Conservation (phyloP, 208 protist genomes). For the Kentomonas sorsogonicus region DNA sequence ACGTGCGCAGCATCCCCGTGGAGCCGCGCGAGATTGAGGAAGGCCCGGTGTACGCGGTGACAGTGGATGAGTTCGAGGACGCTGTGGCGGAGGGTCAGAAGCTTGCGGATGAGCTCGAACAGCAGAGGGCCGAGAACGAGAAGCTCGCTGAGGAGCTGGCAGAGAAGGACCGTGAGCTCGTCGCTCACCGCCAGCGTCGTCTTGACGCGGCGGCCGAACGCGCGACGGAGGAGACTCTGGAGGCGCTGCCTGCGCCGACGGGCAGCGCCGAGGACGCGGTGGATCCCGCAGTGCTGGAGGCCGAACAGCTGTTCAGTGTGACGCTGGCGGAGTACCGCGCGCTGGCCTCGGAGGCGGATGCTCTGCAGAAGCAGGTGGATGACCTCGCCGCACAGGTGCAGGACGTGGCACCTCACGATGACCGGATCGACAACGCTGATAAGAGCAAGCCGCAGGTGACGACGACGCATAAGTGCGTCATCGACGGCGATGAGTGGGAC, state of each 20-base stretch:
- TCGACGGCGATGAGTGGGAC: conserved; percentile 14
- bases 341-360: too few relatives aligned
- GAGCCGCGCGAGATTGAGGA: neutral
- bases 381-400: too few relatives aligned
- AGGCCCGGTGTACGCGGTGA: conserved; percentile 1
- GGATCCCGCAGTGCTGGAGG: neutral
- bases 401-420: too few relatives aligned
- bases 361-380: too few relatives aligned
- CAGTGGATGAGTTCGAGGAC: conserved; percentile 1
- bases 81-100: neutral
- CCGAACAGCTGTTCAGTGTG: neutral
- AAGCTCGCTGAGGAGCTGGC: conserved; percentile 3
- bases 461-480: conserved; percentile 4
- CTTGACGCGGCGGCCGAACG: neutral
- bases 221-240: too few relatives aligned
- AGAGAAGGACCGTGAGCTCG: neutral
- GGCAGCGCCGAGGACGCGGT: conserved; percentile 1
- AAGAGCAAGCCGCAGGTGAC: conserved; percentile 4
- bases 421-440: too few relatives aligned
- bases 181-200: neutral
- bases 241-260: too few relatives aligned
- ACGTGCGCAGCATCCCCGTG: conserved; percentile 4
- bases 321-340: conserved; percentile 7
- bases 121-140: conserved; percentile 1
- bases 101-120: conserved; percentile 2